Evolutionary conservation across 2,329 filamentous ascomycete species (phyloP).

Genomic region (Fusarium piperis): DNA sequence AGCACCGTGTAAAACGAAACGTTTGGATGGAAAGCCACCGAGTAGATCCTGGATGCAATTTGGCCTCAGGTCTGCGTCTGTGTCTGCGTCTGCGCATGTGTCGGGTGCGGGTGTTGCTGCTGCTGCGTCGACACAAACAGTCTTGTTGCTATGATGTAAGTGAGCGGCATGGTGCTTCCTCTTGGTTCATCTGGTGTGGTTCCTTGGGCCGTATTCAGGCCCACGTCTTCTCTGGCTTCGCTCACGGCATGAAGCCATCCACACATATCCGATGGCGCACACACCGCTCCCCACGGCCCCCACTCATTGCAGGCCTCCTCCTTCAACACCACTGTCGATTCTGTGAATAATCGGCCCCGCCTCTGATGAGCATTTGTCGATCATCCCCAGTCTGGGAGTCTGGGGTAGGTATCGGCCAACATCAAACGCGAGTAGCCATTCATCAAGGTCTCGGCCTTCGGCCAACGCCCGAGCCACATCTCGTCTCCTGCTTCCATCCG

Average conservation of each 20-base stretch:
- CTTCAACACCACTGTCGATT: constrained; percentile 27
- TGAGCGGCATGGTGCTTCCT: constrained; percentile 24
- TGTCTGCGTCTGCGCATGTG: background rate
- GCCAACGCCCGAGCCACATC: constrained; percentile 36
- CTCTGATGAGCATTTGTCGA: constrained; percentile 29
- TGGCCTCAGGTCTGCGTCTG: constrained; percentile 3
- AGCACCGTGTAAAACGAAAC: background rate
- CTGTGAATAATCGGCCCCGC: constrained; percentile 34
- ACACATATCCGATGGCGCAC: constrained; percentile 27
- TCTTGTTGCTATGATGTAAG: constrained; percentile 18
- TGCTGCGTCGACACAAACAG: constrained; percentile 1
- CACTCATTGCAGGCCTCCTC: constrained; percentile 27
- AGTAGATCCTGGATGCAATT: background rate
- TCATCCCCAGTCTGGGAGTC: constrained; percentile 27
- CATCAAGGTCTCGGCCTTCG: constrained; percentile 29
- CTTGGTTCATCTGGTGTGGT: constrained; percentile 20
- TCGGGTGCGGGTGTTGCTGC: background rate
- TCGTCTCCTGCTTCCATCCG: background rate
- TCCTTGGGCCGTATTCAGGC: constrained; percentile 5
- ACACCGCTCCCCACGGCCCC: constrained; percentile 43
- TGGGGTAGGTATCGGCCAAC: constrained; percentile 29
- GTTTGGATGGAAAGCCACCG: constrained; percentile 3
- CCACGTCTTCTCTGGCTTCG: constrained; percentile 27
- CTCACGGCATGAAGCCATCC: constrained; percentile 34
- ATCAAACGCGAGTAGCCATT: constrained; percentile 1